Percentiles rank a stretch among this genome's conserved stretches.
Conservation (phyloP, 495 filamentous ascomycete species). For the Talaromyces wortmannii region DNA sequence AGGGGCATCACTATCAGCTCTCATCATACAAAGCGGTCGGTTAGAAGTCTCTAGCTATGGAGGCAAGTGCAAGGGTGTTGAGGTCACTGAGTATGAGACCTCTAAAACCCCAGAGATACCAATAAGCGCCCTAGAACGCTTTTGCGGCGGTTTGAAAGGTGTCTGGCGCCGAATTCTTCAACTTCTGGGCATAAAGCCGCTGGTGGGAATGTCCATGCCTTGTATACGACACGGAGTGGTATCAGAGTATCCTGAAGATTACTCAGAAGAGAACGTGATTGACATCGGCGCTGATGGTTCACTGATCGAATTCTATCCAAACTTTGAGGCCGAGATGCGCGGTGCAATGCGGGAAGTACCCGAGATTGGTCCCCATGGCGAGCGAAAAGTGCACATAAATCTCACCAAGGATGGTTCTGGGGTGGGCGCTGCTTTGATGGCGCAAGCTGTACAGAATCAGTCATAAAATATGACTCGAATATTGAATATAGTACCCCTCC, state of each 20-base stretch:
- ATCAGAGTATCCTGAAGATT: conserved; percentile 10
- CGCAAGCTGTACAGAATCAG: conserved; percentile 7
- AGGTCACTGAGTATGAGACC: background rate
- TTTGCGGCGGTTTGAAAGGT: background rate
- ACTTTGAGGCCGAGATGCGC: conserved; percentile 22
- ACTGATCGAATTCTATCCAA: conserved; percentile 76
- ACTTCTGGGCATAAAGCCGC: conserved; percentile 11
- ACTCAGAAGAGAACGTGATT: conserved; percentile 49
- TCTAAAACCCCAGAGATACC: background rate
- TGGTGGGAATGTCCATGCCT: conserved; percentile 13
- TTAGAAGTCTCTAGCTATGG: background rate
- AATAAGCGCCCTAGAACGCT: background rate
- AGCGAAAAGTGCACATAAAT: conserved; percentile 23
- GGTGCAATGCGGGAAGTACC: conserved; percentile 22
- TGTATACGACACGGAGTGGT: background rate
- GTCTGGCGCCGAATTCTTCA: conserved; percentile 4
- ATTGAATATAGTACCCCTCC: too few relatives aligned
- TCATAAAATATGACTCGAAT: too few relatives aligned
- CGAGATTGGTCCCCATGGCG: conserved; percentile 20
- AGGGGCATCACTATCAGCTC: conserved; percentile 12
- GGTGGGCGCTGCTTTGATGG: conserved; percentile 30
- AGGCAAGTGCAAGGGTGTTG: background rate
- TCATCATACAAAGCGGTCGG: conserved; percentile 14
- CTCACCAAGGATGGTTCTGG: conserved; percentile 33
- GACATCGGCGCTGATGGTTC: conserved; percentile 89